phyloP scores from a whole-genome alignment of 2,329 filamentous ascomycete genomes.

The Colletotrichum limetticola region DNA sequence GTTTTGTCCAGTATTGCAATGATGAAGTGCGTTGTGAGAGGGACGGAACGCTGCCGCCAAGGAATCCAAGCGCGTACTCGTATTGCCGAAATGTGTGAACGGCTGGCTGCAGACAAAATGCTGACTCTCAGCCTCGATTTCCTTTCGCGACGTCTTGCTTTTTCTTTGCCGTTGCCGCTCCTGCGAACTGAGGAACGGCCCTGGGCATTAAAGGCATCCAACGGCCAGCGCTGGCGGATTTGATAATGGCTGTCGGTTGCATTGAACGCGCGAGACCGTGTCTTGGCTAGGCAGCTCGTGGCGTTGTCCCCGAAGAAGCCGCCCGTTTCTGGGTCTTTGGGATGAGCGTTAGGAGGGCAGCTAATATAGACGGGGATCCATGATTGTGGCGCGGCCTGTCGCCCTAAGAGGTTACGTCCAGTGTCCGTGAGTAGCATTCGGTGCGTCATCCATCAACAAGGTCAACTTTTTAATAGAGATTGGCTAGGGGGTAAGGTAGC shows the following conservation, averaged over 20 bases:
- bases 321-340: conserved; percentile 2
- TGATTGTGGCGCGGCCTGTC: conserved; percentile 26
- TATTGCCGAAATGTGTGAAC: conserved; percentile 9
- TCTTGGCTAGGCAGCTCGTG: conserved; percentile 8
- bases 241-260: conserved; percentile 9
- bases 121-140: conserved; percentile 4
- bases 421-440: conserved; percentile 6
- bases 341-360: not conserved
- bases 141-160: not conserved
- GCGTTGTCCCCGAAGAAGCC: conserved; percentile 24
- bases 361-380: conserved; percentile 22
- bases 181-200: not conserved
- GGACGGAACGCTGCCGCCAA: not conserved
- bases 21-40: not conserved
- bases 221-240: not conserved
- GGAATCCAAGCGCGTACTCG: conserved; percentile 10
- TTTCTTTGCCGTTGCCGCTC: conserved; percentile 12
- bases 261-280: not conserved
- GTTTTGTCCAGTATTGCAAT: not conserved
- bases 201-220: not conserved
- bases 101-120: conserved; percentile 1
- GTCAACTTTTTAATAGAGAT: conserved; percentile 12
- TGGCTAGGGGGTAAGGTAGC: conserved; percentile 1
- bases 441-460: conserved; percentile 29
- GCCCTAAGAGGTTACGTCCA: conserved; percentile 9